Base-by-base conservation (phyloP, 805 yeast genomes). In the Pichia nanzhaoensis region DNA sequence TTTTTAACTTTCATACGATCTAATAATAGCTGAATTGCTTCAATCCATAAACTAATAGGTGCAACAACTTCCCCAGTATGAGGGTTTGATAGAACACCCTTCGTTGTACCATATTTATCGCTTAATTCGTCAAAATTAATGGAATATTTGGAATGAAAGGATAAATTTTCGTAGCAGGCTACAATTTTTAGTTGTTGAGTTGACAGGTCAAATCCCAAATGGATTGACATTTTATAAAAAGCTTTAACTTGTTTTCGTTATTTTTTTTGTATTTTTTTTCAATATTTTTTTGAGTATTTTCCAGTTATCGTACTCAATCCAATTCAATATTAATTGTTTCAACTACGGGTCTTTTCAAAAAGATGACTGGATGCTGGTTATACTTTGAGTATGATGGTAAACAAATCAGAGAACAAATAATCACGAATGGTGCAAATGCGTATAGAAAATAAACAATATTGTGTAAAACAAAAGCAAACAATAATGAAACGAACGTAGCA, bases 11-110 rank as follows among this genome's bases (percentile, higher is more conserved):
- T 59, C 79, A 82, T 74, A 58, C 67, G 64, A 12, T 54, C 62
- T 46, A 89, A 73, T 4, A 85, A 64, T 45, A 75, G 58, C 56
- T 90, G 91, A 28, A 89, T 54, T 0, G 96, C 86, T 50, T 84
- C 95, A 34, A 89, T 67, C 95, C 95, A 90, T 88, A 88, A 82
- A n/a, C 70, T 74, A 13, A 89, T 93, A 0, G 96, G 95, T 7
- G 93, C 82, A 39, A 75, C 71, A 20, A 88, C 79, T 46, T 78
- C 82, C 12, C 82, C 82, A 1, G 73, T 67, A 14, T 65, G 67
- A 1, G 73, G 76, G 42, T 76, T 66, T 21, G 71, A 62, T 41
- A 71, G 68, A 9, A 89, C 96, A 33, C 96, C 96, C 55, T 87
- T 84, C 1, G 57, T 55, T n/a, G 89, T 77, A 7, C 74, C 70